A percentile compares a stretch with the other conserved stretches of the same genome.
Evolutionary conservation across 2,329 filamentous ascomycete genomes (phyloP).

Genomic region (Fusarium drepaniforme): DNA sequence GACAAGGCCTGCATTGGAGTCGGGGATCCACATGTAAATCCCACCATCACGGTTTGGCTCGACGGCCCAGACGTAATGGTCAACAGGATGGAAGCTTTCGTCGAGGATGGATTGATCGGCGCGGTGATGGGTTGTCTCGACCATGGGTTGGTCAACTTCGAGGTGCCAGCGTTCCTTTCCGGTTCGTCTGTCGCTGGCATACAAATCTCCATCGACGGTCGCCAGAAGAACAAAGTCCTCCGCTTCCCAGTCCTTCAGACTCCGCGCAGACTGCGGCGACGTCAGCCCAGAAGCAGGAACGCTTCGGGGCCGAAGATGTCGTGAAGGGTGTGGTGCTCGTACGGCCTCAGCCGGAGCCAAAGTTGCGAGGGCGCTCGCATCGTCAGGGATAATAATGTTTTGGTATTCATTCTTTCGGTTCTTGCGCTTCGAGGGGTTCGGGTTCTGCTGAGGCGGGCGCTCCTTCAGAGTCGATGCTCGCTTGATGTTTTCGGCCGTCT

Average conservation of each 20-base stretch:
- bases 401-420: constrained; percentile 47
- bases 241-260: constrained; percentile 99
- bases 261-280: constrained; percentile 94
- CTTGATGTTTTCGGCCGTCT: constrained; percentile 45
- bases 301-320: constrained; percentile 67
- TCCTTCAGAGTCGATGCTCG: constrained; percentile 41
- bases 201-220: constrained; percentile 98
- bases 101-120: constrained; percentile 73
- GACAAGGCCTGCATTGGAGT: constrained; percentile 68
- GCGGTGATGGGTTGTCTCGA: constrained; percentile 87
- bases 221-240: constrained; percentile 99
- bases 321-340: constrained; percentile 87
- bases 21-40: constrained; percentile 87
- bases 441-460: constrained; percentile 41
- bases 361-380: constrained; percentile 98
- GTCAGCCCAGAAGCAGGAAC: constrained; percentile 73
- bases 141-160: constrained; percentile 86
- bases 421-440: constrained; percentile 45
- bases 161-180: constrained; percentile 89
- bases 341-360: constrained; percentile 97
- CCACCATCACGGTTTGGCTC: constrained; percentile 90
- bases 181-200: constrained; percentile 89
- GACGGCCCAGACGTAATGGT: constrained; percentile 94
- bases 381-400: constrained; percentile 60
- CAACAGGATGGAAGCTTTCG: constrained; percentile 73